Percentiles rank a stretch among this genome's conserved stretches.
phyloP scores from a whole-genome alignment of 2,329 filamentous ascomycete genomes.

The Westerdykella ornata region DNA sequence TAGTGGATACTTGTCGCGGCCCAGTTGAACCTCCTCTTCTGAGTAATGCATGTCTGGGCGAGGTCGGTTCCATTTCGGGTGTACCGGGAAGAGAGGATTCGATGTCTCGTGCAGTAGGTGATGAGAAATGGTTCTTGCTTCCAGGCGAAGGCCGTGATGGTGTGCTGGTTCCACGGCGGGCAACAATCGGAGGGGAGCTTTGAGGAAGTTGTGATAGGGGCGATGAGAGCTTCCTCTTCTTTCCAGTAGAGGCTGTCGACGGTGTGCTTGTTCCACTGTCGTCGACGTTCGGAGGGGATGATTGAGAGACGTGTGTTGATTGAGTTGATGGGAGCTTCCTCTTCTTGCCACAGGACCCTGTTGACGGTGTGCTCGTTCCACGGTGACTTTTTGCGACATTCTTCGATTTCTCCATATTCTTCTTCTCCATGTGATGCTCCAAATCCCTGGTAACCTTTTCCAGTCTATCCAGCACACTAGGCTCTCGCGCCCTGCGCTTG shows the following conservation, averaged over 20 bases:
- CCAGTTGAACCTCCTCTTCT: slow-evolving; percentile 11
- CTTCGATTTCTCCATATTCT: slow-evolving; percentile 2
- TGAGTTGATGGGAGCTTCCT: slow-evolving; percentile 30
- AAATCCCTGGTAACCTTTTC: slow-evolving; percentile 39
- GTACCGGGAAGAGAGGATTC: slow-evolving; percentile 12
- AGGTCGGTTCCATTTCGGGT: slow-evolving; percentile 12
- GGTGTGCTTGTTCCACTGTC: too few relatives aligned
- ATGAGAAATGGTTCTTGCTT: too few relatives aligned
- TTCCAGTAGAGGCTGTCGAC: too few relatives aligned
- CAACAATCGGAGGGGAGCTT: too few relatives aligned
- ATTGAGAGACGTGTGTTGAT: slow-evolving; percentile 37
- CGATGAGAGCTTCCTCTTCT: too few relatives aligned
- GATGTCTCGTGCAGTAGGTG: not conserved
- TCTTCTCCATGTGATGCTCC: slow-evolving; percentile 40
- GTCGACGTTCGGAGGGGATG: slow-evolving; percentile 30
- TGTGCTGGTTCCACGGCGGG: too few relatives aligned
- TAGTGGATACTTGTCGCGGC: slow-evolving; percentile 36
- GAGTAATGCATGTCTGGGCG: not conserved
- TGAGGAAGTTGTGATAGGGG: too few relatives aligned
- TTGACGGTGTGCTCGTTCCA: too few relatives aligned
- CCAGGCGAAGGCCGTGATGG: too few relatives aligned
- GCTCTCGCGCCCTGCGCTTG: slow-evolving; percentile 44
- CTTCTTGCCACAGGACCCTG: not conserved
- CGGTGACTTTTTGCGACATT: too few relatives aligned
- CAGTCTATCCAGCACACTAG: slow-evolving; percentile 46